Base-by-base conservation (phyloP, 371 early-diverging fungal genomes). In the Blakeslea trispora region DNA sequence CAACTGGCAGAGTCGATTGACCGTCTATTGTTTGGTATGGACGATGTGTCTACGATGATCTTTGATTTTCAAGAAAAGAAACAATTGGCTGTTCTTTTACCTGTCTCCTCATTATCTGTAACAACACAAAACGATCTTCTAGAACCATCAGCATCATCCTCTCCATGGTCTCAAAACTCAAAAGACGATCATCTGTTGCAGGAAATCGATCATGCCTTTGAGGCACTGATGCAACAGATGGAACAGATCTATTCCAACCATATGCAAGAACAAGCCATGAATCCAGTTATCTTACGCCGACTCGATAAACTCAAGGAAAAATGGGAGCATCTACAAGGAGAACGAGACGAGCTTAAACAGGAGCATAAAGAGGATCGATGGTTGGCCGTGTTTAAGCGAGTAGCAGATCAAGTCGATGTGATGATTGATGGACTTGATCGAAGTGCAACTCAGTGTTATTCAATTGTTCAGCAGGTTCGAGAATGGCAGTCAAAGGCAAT, bases 331-430 rank as follows among this genome's bases (percentile, higher is more conserved):
- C 46, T 79, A 9, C 75, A 71, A 14, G 45, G 62, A 15, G 79
- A 79, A 39, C 65, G 71, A 45, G 74, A 75, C n/a, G 83, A 79
- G 13, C 62, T 81, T 21, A 84, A 81, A 55, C 74, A 73, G 15
- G 86, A 84, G 34, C 66, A 83, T 37, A 86, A 86, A 48, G 84
- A 86, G 46, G 84, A 83, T 53, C 75, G 74, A 31, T 86, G 86
- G 84, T 64, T 81, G 13, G 69, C 70, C n/a, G 81, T 82, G 17
- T 86, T 86, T 57, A 75, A 80, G 21, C 73, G 82, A 53, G 82
- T 82, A 28, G 74, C 83, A 1, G 76, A 78, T 45, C 81, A 86
- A 55, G 84, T 83, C 8, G 80, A 78, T 62, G 71, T 70, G 3
- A 82, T 86, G 81, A 83, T 84, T 61, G 84, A 86, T 51, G 79